Base-by-base conservation (phyloP, 768 basidiomycete genomes). In the Naganishia randhawae region DNA sequence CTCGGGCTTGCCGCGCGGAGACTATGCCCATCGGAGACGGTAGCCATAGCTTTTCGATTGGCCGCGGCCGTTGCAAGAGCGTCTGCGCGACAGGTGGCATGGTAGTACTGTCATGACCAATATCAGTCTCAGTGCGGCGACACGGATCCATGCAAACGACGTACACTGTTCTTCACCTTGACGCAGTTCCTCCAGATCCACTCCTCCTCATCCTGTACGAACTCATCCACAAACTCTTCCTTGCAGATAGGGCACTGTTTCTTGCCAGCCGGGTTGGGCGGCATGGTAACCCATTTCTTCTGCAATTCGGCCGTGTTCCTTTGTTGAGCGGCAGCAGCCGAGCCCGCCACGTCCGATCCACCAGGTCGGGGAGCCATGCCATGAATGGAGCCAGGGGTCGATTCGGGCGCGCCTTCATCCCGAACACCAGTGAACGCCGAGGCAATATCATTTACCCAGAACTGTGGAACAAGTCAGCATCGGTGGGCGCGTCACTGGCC, bases 101-200 rank as follows among this genome's bases (percentile, higher is more conserved):
- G 93, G 78, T 88, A 95, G 57, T 61, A 61, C 57, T 61, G 17
- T 22, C 35, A 3, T 25, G 8, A 5, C 22, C 5, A 48, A 48
- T 48, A 19, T 50, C 45, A 64, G 63, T 50, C 1, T 16, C 17
- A 33, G 1, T 4, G 45, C 45, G 8, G 45, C 39, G 33, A 37
- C 33, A 32, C 4, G 13, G 10, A 27, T 6, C n/a, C 14, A 41
- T 25, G 16, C 50, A n/a, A 81, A 87, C 65, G 78, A 57, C 55
- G 62, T 57, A 92, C 92, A 83, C 85, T 85, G 67, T 89, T 89
- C 71, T 95, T 91, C 69, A 88, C 87, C 79, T 84, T 86, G 22
- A 91, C 83, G 0, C 94, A 92, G 76, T 99, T 95, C 77, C 85
- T 86, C 92, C 92, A 99, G 14, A 96, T 89, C 94, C 94, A 98